Evolutionary conservation across 176 grass and related monocot genomes (phyloP).

Genomic region (Oryza punctata): DNA sequence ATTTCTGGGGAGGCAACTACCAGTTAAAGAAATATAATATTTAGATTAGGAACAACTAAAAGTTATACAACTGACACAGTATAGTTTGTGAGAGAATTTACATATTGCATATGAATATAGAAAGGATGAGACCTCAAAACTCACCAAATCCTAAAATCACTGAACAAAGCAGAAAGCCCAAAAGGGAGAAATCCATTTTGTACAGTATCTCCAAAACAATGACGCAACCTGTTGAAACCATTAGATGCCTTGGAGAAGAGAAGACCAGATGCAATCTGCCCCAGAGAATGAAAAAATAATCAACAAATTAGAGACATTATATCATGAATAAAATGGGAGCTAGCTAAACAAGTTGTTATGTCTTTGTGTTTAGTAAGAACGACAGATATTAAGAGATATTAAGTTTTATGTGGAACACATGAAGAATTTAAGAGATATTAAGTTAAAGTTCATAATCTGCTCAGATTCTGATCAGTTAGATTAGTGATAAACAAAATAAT

Average conservation of each 20-base stretch:
- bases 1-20: background rate
- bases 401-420: no score
- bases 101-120: slow-evolving; percentile 19
- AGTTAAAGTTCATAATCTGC: slow-evolving; percentile 17
- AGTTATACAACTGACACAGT: slow-evolving; percentile 3
- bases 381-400: background rate
- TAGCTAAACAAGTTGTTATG: slow-evolving; percentile 17
- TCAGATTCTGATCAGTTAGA: background rate
- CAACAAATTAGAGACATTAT: slow-evolving; percentile 12
- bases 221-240: slow-evolving; percentile 81
- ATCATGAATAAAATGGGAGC: slow-evolving; percentile 18
- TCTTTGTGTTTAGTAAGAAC: background rate
- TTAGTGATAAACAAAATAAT: slow-evolving; percentile 1
- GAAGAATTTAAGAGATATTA: background rate
- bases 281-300: slow-evolving; percentile 15
- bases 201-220: slow-evolving; percentile 84
- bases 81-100: slow-evolving; percentile 17
- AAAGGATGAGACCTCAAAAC: slow-evolving; percentile 40
- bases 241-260: slow-evolving; percentile 94
- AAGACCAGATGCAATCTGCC: slow-evolving; percentile 95
- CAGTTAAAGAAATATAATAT: slow-evolving; percentile 26
- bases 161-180: slow-evolving; percentile 80
- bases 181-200: slow-evolving; percentile 86
- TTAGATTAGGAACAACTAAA: slow-evolving; percentile 31
- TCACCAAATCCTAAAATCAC: slow-evolving; percentile 85